Base-by-base conservation (phyloP, 2,329 filamentous ascomycete species). In the Penicillium glabrum region DNA sequence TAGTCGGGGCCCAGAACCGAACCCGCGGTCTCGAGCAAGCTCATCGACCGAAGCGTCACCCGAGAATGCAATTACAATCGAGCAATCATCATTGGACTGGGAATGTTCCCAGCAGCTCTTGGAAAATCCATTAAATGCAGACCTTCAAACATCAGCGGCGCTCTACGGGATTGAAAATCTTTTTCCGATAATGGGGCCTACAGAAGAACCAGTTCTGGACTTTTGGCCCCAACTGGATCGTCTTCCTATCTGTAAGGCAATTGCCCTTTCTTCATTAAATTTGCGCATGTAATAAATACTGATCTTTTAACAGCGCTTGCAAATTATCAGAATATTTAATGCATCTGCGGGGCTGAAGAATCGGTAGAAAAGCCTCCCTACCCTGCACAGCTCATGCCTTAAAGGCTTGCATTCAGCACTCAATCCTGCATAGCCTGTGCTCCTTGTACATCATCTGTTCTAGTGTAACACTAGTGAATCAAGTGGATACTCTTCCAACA, bases 181-280 rank as follows among this genome's bases (percentile, higher is more conserved):
- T 2, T 62, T 67, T 29, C 59, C 61, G 43, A 59, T 51, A 13
- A 61, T 64, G 46, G 60, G 54, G 10, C 44, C 59, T 13, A 59
- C 62, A 16, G 61, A 67, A 41, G 63, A 66, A 21, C 35, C 66
- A 37, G 54, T 59, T 27, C 53, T 66, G 9, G 65, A 68, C 13
- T 67, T 69, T 46, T 69, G 67, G 67, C 62, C 67, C 2, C 66
- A 68, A 31, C 39, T 69, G 13, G 67, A 69, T 53, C 64, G 64
- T n/a, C 46, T 69, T n/a, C 67, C 67, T 14, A 65, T 60, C 14
- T 59, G 65, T 68, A 46, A 43, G 58, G 46, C 1, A n/a, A 26
- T n/a, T n/a, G 5, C 19, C 16, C 7, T 8, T 31, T 46, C 29
- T 26, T 26, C 7, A 26, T 5, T 31, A 1, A 11, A 24, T 24